Percentiles rank a stretch among this genome's conserved stretches.
Conservation (phyloP, 768 basidiomycete genomes). For the Amanita fuliginea region DNA sequence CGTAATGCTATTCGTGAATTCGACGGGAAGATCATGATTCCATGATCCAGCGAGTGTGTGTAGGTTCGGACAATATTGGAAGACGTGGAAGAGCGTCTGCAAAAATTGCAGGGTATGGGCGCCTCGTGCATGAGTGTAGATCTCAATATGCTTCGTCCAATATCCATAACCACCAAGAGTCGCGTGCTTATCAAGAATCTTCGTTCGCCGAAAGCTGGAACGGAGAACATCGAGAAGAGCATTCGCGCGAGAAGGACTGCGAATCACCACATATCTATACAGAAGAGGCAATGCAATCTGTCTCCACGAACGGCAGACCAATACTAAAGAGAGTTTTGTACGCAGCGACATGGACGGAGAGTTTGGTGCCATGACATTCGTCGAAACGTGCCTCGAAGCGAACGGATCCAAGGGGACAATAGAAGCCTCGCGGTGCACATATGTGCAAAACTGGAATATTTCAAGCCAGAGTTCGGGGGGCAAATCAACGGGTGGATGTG, state of each 20-base stretch:
- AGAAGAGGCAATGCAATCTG: conserved; percentile 28
- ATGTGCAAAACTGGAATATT: conserved; percentile 45
- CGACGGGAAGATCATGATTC: conserved; percentile 29
- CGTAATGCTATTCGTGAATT: conserved; percentile 30
- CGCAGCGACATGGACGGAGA: conserved; percentile 32
- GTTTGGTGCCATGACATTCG: conserved; percentile 35
- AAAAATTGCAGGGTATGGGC: conserved; percentile 25
- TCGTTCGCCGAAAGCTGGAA: conserved; percentile 12
- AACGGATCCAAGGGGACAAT: conserved; percentile 39
- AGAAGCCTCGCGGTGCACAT: conserved; percentile 30
- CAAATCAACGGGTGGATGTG: conserved; percentile 21
- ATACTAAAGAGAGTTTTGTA: conserved; percentile 39
- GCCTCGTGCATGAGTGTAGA: conserved; percentile 34
- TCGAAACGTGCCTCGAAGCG: conserved; percentile 24
- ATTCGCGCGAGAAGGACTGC: conserved; percentile 31
- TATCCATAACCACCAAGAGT: conserved; percentile 23
- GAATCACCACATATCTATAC: conserved; percentile 34
- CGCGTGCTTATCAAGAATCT: neutral
- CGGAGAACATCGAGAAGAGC: conserved; percentile 25
- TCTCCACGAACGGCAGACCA: conserved; percentile 38
- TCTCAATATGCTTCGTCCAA: conserved; percentile 38
- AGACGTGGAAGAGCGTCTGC: conserved; percentile 29
- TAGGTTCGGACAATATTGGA: conserved; percentile 33
- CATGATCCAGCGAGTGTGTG: conserved; percentile 37
- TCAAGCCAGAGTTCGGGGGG: conserved; percentile 44